Percentiles rank a stretch among this genome's conserved stretches.
These are phyloP conservation scores for Stylosanthes scabra DNA, from an alignment of 331 rosid species.

Conservation along the genomic window DNA sequence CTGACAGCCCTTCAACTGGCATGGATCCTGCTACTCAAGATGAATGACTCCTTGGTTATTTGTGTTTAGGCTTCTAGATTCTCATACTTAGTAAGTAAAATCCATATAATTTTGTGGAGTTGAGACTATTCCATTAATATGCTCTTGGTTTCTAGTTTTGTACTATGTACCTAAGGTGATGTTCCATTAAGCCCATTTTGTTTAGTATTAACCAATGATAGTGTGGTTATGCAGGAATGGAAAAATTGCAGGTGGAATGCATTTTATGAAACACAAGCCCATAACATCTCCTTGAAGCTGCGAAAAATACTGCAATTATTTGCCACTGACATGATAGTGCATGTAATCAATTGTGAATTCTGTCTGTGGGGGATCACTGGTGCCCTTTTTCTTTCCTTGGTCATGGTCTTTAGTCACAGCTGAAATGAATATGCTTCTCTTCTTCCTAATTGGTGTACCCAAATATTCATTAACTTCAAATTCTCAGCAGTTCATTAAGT, in stretches of 20 bases:
- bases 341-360: not conserved
- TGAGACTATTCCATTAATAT: constrained; percentile 21
- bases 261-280: constrained; percentile 1
- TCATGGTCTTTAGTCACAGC: too few species aligned
- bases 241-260: not conserved
- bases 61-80: constrained; percentile 32
- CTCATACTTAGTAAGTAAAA: constrained; percentile 19
- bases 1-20: constrained; percentile 93
- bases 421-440: too few species aligned
- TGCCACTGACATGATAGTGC: constrained; percentile 8
- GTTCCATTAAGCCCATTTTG: constrained; percentile 3
- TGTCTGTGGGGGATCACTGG: not conserved
- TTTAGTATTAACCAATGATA: constrained; percentile 18
- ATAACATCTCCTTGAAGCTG: not conserved
- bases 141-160: constrained; percentile 21
- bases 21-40: constrained; percentile 89
- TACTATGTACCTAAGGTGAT: constrained; percentile 6
- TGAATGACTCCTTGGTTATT: constrained; percentile 60
- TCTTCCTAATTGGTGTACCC: too few species aligned
- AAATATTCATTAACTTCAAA: too few species aligned
- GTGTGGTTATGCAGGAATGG: constrained; percentile 24
- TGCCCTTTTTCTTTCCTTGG: too few species aligned
- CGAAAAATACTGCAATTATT: constrained; percentile 12
- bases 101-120: constrained; percentile 2
- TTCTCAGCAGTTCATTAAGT: too few species aligned